These are phyloP conservation scores for Bombardia bombarda DNA, from an alignment of 495 filamentous ascomycete species.

Conservation along the genomic window DNA sequence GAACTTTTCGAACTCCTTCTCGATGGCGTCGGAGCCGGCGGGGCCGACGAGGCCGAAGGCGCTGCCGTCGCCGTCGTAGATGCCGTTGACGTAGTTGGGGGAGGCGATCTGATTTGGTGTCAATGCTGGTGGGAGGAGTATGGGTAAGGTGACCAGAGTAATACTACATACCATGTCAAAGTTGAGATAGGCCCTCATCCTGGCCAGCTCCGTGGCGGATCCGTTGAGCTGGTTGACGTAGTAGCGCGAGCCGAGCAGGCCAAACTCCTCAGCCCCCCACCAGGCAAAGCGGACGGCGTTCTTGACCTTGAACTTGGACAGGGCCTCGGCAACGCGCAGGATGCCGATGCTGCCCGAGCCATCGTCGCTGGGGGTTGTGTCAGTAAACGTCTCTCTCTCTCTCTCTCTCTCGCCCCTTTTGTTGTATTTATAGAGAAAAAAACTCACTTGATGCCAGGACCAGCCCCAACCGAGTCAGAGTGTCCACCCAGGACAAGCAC, in stretches of 20 bases:
- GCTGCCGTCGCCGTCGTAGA: conserved; percentile 65
- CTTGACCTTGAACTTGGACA: conserved; percentile 50
- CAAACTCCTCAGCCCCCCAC: conserved; percentile 62
- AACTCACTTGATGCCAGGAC: conserved; percentile 38
- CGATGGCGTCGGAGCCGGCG: conserved; percentile 53
- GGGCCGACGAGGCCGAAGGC: conserved; percentile 56
- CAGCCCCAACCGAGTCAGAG: conserved; percentile 57
- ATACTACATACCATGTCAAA: conserved; percentile 64
- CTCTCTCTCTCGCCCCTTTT: not conserved
- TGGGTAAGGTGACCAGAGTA: too few relatives aligned
- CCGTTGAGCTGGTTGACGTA: conserved; percentile 41
- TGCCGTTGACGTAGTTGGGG: conserved; percentile 59
- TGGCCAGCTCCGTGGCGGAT: conserved; percentile 36
- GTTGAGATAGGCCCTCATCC: conserved; percentile 63
- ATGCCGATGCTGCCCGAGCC: conserved; percentile 58
- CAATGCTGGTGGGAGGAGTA: too few relatives aligned
- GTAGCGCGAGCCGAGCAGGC: conserved; percentile 54
- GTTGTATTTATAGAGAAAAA: too few relatives aligned
- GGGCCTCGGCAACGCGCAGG: conserved; percentile 53
- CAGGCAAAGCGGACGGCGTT: conserved; percentile 64
- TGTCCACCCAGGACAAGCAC: conserved; percentile 58
- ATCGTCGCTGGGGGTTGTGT: conserved; percentile 13
- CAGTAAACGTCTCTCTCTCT: not conserved
- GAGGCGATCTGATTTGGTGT: conserved; percentile 50
- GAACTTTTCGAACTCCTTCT: conserved; percentile 56